Evolutionary conservation across 2,329 filamentous ascomycete genomes (phyloP).

Genomic region (Aspergillus glaucus): DNA sequence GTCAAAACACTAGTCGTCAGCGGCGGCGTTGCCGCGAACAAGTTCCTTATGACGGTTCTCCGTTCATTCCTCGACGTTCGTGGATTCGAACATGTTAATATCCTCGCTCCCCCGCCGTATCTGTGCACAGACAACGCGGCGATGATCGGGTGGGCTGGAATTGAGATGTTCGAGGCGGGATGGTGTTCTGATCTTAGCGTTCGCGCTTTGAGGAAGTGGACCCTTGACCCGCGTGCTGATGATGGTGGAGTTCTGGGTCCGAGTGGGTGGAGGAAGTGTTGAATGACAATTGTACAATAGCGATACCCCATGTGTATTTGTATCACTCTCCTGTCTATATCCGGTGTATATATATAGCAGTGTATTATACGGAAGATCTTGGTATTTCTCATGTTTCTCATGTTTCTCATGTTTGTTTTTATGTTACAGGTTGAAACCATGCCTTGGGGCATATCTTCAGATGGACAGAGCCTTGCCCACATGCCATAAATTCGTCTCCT

Average conservation of each 20-base stretch:
- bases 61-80: conserved; percentile 58
- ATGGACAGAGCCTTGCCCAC: neutral
- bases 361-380: neutral
- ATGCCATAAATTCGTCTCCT: neutral
- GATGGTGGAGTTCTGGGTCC: conserved; percentile 64
- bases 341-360: neutral
- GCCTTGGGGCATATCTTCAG: neutral
- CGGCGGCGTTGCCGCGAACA: conserved; percentile 85
- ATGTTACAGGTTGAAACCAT: neutral
- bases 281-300: conserved; percentile 22
- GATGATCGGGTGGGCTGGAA: conserved; percentile 92
- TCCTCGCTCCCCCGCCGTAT: conserved; percentile 68
- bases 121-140: conserved; percentile 93
- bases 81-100: conserved; percentile 54
- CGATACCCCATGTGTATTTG: conserved; percentile 11
- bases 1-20: conserved; percentile 68
- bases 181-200: conserved; percentile 59
- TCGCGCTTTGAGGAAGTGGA: conserved; percentile 63
- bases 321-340: conserved; percentile 3
- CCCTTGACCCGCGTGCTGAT: conserved; percentile 56
- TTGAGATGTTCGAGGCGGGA: conserved; percentile 84
- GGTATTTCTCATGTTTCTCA: neutral
- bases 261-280: conserved; percentile 43
- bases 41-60: conserved; percentile 65
- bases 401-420: neutral